Evolutionary conservation across 768 basidiomycete genomes (phyloP), one percentile per base, ranked within the genome.

Genomic region (Brasilioporus rufonigricans): DNA sequence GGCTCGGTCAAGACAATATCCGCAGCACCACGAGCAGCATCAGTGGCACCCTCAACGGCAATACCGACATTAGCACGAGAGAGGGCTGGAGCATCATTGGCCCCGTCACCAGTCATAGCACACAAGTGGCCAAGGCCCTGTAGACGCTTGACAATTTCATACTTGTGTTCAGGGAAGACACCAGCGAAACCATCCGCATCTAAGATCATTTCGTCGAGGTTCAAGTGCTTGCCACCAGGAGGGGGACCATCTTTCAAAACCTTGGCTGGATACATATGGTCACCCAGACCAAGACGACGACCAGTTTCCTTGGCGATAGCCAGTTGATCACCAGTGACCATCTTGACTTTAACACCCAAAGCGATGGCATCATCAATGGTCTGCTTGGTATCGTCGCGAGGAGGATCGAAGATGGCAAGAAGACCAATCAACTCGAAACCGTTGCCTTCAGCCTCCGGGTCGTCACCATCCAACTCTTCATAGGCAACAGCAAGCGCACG

Each of bases 261-360:
- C 81, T 93, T 97, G 52, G 95, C 91, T 40, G 96, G 87, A 80
- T 97, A 98, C 96, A 98, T 98, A 80, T 98, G 95, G 74, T 98
- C 96, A 70, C 96, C 96, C 57, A 98, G 80, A 63, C 96, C 95
- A 46, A 98, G 91, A 77, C 96, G 91, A 72, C 96, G 91, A 56
- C 96, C 96, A 58, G 96, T 98, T 75, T 98, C 96, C 83, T 98
- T 98, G 35, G 96, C 96, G 64, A 98, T 98, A 61, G 96, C 96
- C 69, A 98, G 92, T 79, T 98, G 96, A 72, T 98, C 96, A 80
- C 96, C 96, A n/a, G 96, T 98, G 57, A 98, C 96, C 96, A 98
- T 98, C 88, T 98, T 98, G 72, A 98, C 95, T 71, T 87, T 89
- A 65, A 98, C 94, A 73, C 96, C 96, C 69, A 98, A 92, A 53